These are phyloP conservation scores for Tolypocladium amazonense DNA, from an alignment of 2,329 filamentous ascomycete species.

Conservation along the genomic window DNA sequence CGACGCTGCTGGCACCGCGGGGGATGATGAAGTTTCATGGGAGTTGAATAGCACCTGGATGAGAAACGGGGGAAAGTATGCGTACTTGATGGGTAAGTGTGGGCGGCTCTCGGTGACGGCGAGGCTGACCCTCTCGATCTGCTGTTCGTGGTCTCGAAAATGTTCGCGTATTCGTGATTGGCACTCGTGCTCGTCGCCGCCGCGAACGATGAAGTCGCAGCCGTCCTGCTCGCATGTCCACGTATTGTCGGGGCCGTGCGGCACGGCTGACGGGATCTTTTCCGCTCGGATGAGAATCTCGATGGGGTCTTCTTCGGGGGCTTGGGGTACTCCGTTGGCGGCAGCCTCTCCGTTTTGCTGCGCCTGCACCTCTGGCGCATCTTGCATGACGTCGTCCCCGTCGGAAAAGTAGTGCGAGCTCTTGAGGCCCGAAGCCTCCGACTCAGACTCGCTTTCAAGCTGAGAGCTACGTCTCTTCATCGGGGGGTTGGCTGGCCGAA, in stretches of 20 bases:
- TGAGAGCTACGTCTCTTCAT: slow-evolving; percentile 34
- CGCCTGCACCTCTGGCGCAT: neutral
- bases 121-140: slow-evolving; percentile 37
- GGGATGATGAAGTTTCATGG: slow-evolving; percentile 2
- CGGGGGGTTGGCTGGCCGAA: slow-evolving; percentile 28
- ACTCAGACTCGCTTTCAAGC: slow-evolving; percentile 27
- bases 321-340: slow-evolving; percentile 7
- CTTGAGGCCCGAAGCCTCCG: slow-evolving; percentile 23
- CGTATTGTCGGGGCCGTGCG: slow-evolving; percentile 48
- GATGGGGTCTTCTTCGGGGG: slow-evolving; percentile 13
- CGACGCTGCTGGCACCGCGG: neutral
- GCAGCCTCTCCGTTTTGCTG: slow-evolving; percentile 6
- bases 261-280: slow-evolving; percentile 34
- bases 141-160: slow-evolving; percentile 46
- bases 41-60: slow-evolving; percentile 17
- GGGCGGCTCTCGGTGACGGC: slow-evolving; percentile 48
- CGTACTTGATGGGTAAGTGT: slow-evolving; percentile 47
- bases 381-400: slow-evolving; percentile 20
- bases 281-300: slow-evolving; percentile 39
- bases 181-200: slow-evolving; percentile 44
- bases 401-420: slow-evolving; percentile 21
- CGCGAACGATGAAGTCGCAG: slow-evolving; percentile 54
- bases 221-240: slow-evolving; percentile 57
- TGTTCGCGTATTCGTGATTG: slow-evolving; percentile 50
- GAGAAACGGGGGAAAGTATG: slow-evolving; percentile 21